Evolutionary conservation across 768 basidiomycete genomes (phyloP).

Genomic region (Calocera viscosa): DNA sequence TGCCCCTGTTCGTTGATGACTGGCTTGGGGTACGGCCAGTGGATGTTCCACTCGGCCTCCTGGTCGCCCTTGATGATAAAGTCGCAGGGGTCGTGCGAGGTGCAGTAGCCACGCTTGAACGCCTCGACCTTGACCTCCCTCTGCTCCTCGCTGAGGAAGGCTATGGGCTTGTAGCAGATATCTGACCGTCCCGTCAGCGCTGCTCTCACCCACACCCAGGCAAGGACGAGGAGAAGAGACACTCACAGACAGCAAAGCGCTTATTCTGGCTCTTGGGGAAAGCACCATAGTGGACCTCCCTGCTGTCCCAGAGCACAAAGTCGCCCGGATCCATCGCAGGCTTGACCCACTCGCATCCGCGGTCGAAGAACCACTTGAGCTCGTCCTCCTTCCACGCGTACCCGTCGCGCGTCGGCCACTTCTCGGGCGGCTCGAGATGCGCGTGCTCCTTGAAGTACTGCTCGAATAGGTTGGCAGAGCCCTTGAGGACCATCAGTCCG

Average conservation of each 20-base stretch:
- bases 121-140: constrained; percentile 12
- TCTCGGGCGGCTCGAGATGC: constrained; percentile 18
- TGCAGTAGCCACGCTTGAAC: constrained; percentile 18
- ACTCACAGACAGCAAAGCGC: constrained; percentile 21
- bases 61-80: constrained; percentile 7
- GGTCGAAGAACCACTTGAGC: constrained; percentile 23
- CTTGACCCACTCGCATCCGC: constrained; percentile 24
- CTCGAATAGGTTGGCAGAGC: constrained; percentile 23
- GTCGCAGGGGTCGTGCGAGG: constrained; percentile 19
- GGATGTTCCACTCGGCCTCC: constrained; percentile 3
- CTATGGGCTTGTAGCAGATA: constrained; percentile 21
- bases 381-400: constrained; percentile 18
- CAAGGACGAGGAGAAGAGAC: not conserved
- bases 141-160: constrained; percentile 19
- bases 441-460: constrained; percentile 24
- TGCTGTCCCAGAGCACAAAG: constrained; percentile 26
- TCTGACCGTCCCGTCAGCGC: too few relatives aligned
- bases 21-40: not conserved
- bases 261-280: constrained; percentile 17
- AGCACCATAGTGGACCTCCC: constrained; percentile 18
- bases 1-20: not conserved
- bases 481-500: constrained; percentile 29
- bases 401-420: constrained; percentile 13
- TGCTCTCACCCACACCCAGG: too few relatives aligned
- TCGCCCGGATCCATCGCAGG: constrained; percentile 23